phyloP scores from a whole-genome alignment of 2,329 filamentous ascomycete genomes.

The Aspergillus niger region DNA sequence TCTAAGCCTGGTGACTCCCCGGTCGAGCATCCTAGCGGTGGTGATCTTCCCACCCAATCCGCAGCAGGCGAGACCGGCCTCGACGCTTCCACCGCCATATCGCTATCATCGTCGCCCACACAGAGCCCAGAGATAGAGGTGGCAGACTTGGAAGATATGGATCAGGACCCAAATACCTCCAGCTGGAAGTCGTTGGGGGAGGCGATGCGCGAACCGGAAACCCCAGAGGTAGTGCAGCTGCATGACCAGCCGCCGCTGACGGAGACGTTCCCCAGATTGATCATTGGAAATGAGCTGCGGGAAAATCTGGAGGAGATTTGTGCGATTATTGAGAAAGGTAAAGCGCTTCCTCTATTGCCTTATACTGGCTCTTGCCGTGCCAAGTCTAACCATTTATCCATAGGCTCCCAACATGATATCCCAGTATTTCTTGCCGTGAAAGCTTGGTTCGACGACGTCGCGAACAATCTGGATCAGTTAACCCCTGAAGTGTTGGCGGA shows the following conservation, averaged over 20 bases:
- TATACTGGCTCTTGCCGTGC: not conserved
- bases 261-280: constrained; percentile 42
- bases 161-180: constrained; percentile 48
- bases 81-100: constrained; percentile 36
- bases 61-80: constrained; percentile 21
- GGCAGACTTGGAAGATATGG: constrained; percentile 52
- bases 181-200: constrained; percentile 46
- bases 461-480: constrained; percentile 35
- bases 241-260: constrained; percentile 35
- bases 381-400: constrained; percentile 1
- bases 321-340: constrained; percentile 43
- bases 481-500: constrained; percentile 39
- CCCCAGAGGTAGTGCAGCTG: constrained; percentile 39
- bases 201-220: constrained; percentile 32
- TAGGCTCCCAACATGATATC: constrained; percentile 35
- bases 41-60: constrained; percentile 17
- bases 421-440: constrained; percentile 40
- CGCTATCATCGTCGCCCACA: constrained; percentile 47
- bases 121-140: constrained; percentile 53
- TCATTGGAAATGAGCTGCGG: constrained; percentile 27
- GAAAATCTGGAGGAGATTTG: constrained; percentile 39
- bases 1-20: constrained; percentile 17
- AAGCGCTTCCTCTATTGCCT: constrained; percentile 4
- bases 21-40: constrained; percentile 16
- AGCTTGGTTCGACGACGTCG: constrained; percentile 46